Evolutionary conservation across 768 basidiomycete species (phyloP).

Genomic region (Cyathus striatus): DNA sequence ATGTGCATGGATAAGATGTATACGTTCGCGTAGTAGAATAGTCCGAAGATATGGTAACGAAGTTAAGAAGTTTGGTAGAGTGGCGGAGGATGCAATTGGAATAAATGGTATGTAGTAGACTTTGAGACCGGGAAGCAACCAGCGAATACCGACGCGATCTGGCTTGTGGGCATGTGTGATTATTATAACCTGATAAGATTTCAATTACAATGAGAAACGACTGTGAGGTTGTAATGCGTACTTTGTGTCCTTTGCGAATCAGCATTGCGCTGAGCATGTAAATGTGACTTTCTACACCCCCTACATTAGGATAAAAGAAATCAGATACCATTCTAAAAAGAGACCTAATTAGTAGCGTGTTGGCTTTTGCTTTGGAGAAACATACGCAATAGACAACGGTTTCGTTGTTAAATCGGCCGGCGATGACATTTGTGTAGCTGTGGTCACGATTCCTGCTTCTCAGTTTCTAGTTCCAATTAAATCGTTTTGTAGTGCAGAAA

Average conservation of each 20-base stretch:
- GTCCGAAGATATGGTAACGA: slow-evolving; percentile 89
- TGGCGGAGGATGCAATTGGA: slow-evolving; percentile 88
- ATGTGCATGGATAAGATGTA: slow-evolving; percentile 88
- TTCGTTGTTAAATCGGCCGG: too few species aligned
- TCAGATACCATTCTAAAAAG: slow-evolving; percentile 86
- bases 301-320: slow-evolving; percentile 92
- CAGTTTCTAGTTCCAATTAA: too few species aligned
- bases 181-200: slow-evolving; percentile 68
- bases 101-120: slow-evolving; percentile 92
- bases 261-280: slow-evolving; percentile 88
- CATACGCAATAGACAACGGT: slow-evolving; percentile 19
- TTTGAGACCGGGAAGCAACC: slow-evolving; percentile 83
- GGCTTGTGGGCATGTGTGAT: slow-evolving; percentile 91
- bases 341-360: neutral
- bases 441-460: too few species aligned
- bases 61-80: slow-evolving; percentile 90
- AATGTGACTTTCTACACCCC: slow-evolving; percentile 96
- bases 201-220: neutral
- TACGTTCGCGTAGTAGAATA: slow-evolving; percentile 81
- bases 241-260: slow-evolving; percentile 81
- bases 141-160: slow-evolving; percentile 83
- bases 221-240: slow-evolving; percentile 23
- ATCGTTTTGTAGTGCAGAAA: too few species aligned
- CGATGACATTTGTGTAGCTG: too few species aligned
- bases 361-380: neutral